A percentile compares a stretch with the other conserved stretches of the same genome.
Conservation (phyloP, 208 protist species). For the Leishmania arabica region DNA sequence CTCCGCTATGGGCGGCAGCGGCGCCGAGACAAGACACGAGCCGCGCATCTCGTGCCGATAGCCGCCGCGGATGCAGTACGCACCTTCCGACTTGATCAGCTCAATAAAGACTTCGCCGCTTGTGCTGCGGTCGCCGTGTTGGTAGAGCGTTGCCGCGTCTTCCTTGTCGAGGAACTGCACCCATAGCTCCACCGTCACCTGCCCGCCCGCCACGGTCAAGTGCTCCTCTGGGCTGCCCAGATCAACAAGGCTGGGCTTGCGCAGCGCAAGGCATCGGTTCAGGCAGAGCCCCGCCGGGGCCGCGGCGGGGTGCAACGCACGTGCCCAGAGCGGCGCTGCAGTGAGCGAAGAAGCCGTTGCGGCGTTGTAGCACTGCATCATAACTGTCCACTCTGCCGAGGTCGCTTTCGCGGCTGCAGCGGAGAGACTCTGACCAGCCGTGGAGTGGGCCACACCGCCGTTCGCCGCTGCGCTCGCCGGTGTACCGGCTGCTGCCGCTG, state of each 20-base stretch:
- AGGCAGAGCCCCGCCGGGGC: constrained; percentile 30
- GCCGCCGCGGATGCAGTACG: constrained; percentile 81
- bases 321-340: constrained; percentile 31
- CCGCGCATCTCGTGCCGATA: constrained; percentile 88
- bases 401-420: not conserved
- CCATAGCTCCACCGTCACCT: constrained; percentile 90
- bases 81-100: constrained; percentile 71
- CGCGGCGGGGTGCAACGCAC: constrained; percentile 30
- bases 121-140: constrained; percentile 87
- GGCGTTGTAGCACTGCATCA: constrained; percentile 35
- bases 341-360: constrained; percentile 31
- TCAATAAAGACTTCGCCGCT: constrained; percentile 92
- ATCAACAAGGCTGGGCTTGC: constrained; percentile 73
- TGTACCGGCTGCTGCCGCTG: constrained; percentile 22
- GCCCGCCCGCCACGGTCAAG: constrained; percentile 68
- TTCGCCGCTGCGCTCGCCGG: constrained; percentile 18
- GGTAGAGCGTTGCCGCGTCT: constrained; percentile 81
- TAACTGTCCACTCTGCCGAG: constrained; percentile 35
- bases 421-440: not conserved
- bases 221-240: constrained; percentile 67
- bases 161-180: constrained; percentile 78
- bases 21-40: constrained; percentile 70
- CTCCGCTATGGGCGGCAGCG: constrained; percentile 61
- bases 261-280: constrained; percentile 61
- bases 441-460: not conserved